A percentile compares a stretch with the other conserved stretches of the same genome.
Evolutionary conservation across 441 rosid species (phyloP).

Genomic region (Populus tomentosa): DNA sequence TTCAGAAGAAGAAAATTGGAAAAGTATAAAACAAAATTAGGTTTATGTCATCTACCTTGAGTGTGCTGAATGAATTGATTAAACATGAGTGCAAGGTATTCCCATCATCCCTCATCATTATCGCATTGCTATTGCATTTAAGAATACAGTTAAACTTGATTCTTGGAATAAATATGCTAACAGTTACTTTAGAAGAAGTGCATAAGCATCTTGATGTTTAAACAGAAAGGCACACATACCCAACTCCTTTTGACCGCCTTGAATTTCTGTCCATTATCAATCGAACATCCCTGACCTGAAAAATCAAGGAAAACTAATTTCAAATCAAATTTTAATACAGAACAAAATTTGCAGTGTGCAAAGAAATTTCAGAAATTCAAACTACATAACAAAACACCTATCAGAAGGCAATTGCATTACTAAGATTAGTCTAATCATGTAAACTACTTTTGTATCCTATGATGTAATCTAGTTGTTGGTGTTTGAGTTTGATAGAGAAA

Average conservation of each 20-base stretch:
- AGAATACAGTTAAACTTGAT: slow-evolving; percentile 85
- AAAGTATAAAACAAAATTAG: slow-evolving; percentile 45
- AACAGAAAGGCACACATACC: slow-evolving; percentile 50
- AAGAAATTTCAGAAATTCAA: not conserved
- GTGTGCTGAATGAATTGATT: slow-evolving; percentile 83
- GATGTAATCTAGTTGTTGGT: not conserved
- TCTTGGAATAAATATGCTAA: slow-evolving; percentile 54
- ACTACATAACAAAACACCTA: not conserved
- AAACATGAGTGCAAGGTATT: slow-evolving; percentile 90
- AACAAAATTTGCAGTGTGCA: not conserved
- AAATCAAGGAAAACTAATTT: slow-evolving; percentile 13
- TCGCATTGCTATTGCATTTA: slow-evolving; percentile 97
- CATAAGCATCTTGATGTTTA: slow-evolving; percentile 15
- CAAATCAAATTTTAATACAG: slow-evolving; percentile 6
- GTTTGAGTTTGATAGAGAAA: not conserved
- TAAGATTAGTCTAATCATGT: not conserved
- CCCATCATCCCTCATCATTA: slow-evolving; percentile 96
- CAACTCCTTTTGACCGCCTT: slow-evolving; percentile 93
- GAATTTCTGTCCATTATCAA: slow-evolving; percentile 96
- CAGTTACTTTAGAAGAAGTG: slow-evolving; percentile 38
- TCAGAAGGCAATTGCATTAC: not conserved
- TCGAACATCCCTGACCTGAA: slow-evolving; percentile 93
- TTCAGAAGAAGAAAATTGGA: slow-evolving; percentile 37
- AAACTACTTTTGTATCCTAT: not conserved
- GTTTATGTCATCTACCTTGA: slow-evolving; percentile 89